These are phyloP conservation scores for Sphaerostilbella broomeana DNA, from an alignment of 2,329 filamentous ascomycete genomes.

Conservation along the genomic window DNA sequence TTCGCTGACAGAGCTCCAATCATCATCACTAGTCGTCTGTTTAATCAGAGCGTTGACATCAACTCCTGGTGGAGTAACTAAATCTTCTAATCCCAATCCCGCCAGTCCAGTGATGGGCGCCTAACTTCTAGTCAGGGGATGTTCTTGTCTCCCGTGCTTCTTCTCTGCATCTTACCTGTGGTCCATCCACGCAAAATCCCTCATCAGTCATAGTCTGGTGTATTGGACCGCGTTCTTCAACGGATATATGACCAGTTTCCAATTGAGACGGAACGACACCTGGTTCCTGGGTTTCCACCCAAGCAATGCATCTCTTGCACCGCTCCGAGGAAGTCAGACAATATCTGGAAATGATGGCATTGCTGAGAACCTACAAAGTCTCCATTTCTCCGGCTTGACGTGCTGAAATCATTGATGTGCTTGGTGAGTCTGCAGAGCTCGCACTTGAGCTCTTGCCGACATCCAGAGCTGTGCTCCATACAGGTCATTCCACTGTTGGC, in stretches of 20 bases:
- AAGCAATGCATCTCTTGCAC: constrained; percentile 30
- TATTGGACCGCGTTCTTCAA: too few relatives aligned
- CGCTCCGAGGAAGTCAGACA: constrained; percentile 20
- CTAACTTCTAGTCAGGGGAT: constrained; percentile 17
- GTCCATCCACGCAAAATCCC: constrained; percentile 15
- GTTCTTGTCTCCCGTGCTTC: too few relatives aligned
- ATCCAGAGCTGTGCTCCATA: constrained; percentile 25
- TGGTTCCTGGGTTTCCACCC: constrained; percentile 31
- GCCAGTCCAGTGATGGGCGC: constrained; percentile 21
- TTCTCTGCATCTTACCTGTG: constrained; percentile 17
- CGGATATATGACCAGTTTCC: constrained; percentile 28
- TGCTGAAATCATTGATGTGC: constrained; percentile 25
- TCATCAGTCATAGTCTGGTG: constrained; percentile 12
- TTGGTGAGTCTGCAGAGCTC: constrained; percentile 25
- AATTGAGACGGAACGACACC: constrained; percentile 24
- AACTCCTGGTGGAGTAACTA: background rate
- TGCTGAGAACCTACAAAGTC: constrained; percentile 23
- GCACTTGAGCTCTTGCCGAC: constrained; percentile 24
- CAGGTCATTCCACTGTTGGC: constrained; percentile 32
- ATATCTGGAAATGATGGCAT: background rate
- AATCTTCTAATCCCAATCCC: constrained; percentile 18
- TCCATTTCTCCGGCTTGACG: constrained; percentile 22
- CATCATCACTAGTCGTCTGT: background rate
- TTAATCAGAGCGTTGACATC: constrained; percentile 1
- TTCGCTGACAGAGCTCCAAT: background rate